A percentile compares a stretch with the other conserved stretches of the same genome.
These are phyloP conservation scores for Globisporangium mamillatum DNA, from an alignment of 352 stramenopile genomes.

Conservation along the genomic window DNA sequence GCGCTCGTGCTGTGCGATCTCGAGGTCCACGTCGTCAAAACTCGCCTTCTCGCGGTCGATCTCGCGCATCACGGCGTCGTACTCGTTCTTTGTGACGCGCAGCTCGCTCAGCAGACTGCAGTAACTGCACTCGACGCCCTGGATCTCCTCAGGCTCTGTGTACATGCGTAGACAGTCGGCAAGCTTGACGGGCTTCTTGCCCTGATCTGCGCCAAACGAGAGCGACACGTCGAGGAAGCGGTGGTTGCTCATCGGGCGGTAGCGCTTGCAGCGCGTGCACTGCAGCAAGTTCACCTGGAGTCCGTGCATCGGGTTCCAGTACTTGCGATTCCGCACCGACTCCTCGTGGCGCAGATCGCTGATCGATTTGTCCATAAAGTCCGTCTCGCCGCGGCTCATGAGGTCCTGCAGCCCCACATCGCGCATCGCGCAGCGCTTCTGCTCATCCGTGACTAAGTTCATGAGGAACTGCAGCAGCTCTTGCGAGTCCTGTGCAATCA, in stretches of 20 bases:
- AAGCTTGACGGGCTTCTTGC: conserved; percentile 36
- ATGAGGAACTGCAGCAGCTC: conserved; percentile 87
- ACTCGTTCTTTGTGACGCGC: conserved; percentile 32
- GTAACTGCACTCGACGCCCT: conserved; percentile 71
- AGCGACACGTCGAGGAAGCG: conserved; percentile 79
- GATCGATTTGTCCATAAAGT: conserved; percentile 43
- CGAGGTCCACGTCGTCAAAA: conserved; percentile 34
- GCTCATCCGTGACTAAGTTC: conserved; percentile 70
- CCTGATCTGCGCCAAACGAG: conserved; percentile 43
- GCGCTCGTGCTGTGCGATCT: conserved; percentile 57
- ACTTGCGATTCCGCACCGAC: conserved; percentile 49
- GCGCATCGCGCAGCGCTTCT: conserved; percentile 43
- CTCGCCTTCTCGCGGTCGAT: conserved; percentile 16
- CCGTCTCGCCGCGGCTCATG: conserved; percentile 16
- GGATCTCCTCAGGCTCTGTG: conserved; percentile 65
- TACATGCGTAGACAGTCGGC: conserved; percentile 61
- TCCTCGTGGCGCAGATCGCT: conserved; percentile 67
- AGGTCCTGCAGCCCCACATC: conserved; percentile 60
- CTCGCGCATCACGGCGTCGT: conserved; percentile 16
- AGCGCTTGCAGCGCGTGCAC: conserved; percentile 59
- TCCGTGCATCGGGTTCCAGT: conserved; percentile 75
- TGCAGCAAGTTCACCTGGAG: conserved; percentile 81
- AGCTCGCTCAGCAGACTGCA: conserved; percentile 66
- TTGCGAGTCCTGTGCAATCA: conserved; percentile 49
- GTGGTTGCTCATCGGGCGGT: conserved; percentile 71